These are phyloP conservation scores for Carex arenaria DNA, from an alignment of 202 grass and related monocot species.

Conservation along the genomic window DNA sequence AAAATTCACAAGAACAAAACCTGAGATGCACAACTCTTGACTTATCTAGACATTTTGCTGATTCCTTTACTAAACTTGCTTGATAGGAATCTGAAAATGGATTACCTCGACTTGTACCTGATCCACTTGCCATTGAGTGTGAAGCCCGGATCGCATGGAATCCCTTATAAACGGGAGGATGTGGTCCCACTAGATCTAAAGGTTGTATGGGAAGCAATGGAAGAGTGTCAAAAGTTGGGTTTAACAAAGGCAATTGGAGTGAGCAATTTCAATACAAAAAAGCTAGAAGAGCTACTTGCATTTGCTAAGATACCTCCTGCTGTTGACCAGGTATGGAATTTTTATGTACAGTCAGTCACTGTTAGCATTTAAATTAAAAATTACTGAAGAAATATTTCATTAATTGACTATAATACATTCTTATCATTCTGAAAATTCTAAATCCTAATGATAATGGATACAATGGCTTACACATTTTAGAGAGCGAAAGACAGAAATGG, in stretches of 20 bases:
- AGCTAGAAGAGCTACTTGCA: conserved; percentile 41
- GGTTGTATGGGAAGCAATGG: conserved; percentile 65
- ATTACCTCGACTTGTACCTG: conserved; percentile 75
- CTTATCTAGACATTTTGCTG: background rate
- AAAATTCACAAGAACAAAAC: background rate
- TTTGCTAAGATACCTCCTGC: conserved; percentile 49
- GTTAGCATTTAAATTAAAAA: background rate
- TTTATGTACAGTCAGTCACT: background rate
- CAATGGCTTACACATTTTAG: too few relatives aligned
- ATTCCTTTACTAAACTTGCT: background rate
- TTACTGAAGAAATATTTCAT: too few relatives aligned
- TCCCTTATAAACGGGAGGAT: conserved; percentile 46
- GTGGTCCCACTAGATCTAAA: conserved; percentile 49
- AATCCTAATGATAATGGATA: too few relatives aligned
- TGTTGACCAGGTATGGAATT: conserved; percentile 49
- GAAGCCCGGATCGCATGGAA: conserved; percentile 32
- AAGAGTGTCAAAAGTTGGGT: conserved; percentile 55
- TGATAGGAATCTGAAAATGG: conserved; percentile 54
- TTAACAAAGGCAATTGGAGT: conserved; percentile 70
- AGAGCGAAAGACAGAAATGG: too few relatives aligned
- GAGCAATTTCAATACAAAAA: conserved; percentile 73
- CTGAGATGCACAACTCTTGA: background rate
- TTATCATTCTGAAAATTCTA: too few relatives aligned
- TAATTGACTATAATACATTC: too few relatives aligned
- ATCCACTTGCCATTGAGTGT: conserved; percentile 54